Conservation (phyloP, 2,329 filamentous ascomycete species). For the Macrophomina tecta region DNA sequence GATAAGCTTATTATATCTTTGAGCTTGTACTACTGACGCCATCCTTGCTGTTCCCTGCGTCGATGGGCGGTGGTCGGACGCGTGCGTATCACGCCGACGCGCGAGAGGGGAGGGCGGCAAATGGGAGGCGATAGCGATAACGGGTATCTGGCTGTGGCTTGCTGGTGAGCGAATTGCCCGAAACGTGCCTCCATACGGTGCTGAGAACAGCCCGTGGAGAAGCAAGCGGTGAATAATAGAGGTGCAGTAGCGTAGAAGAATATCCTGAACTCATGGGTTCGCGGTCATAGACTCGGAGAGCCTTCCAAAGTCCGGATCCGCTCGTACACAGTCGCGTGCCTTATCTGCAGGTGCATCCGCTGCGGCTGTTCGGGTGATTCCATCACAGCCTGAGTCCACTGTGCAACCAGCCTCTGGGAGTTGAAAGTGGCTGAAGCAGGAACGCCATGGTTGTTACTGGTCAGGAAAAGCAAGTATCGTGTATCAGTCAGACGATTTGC, state of each 20-base stretch:
- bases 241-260: too few species aligned
- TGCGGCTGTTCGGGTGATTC: not conserved
- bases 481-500: not conserved
- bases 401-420: too few species aligned
- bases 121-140: constrained; percentile 20
- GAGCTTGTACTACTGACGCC: not conserved
- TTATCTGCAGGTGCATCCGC: not conserved
- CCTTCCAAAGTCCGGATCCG: not conserved
- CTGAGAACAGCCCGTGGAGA: not conserved
- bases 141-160: constrained; percentile 1
- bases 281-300: not conserved
- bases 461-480: not conserved
- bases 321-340: not conserved
- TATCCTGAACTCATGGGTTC: not conserved
- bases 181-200: not conserved
- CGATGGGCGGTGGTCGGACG: constrained; percentile 3
- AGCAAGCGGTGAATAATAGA: not conserved
- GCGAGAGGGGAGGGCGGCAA: not conserved
- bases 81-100: constrained; percentile 12
- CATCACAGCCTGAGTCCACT: not conserved
- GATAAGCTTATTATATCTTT: constrained; percentile 17
- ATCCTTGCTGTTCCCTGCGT: constrained; percentile 9
- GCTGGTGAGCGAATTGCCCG: not conserved
- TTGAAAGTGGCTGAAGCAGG: not conserved
- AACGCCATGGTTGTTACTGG: not conserved